Evolutionary conservation across 768 basidiomycete genomes (phyloP).

Genomic region (Tylopilus sp.): DNA sequence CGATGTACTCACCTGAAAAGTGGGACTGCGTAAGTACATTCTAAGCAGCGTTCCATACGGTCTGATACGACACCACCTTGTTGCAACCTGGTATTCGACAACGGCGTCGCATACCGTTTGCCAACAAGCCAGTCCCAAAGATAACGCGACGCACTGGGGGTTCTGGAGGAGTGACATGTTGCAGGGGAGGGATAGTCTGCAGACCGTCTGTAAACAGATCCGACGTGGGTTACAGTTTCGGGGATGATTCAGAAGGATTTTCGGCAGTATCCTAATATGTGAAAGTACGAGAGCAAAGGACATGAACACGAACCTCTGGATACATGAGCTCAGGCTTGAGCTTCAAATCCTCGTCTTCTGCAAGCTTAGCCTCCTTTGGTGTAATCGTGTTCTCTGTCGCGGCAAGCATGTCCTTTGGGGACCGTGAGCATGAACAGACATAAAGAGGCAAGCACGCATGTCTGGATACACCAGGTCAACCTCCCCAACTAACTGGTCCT

Average conservation of each 20-base stretch:
- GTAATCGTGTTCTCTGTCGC: not conserved
- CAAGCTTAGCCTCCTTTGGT: not conserved
- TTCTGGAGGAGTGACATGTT: not conserved
- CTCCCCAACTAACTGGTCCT: constrained; percentile 4
- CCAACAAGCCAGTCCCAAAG: not conserved
- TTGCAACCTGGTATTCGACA: no score
- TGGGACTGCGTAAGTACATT: constrained; percentile 20
- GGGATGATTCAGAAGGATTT: not conserved
- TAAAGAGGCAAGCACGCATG: constrained; percentile 4
- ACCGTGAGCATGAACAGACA: not conserved
- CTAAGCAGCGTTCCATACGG: constrained; percentile 17
- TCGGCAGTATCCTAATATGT: constrained; percentile 10
- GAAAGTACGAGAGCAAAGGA: not conserved
- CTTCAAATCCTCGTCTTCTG: constrained; percentile 4
- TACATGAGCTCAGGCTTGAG: constrained; percentile 18
- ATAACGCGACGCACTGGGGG: constrained; percentile 5
- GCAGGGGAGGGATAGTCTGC: constrained; percentile 2
- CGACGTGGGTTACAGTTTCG: not conserved
- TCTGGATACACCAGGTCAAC: constrained; percentile 24
- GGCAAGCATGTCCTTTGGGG: constrained; percentile 1
- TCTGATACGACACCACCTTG: not conserved
- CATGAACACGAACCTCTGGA: constrained; percentile 6
- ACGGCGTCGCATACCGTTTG: constrained; percentile 5
- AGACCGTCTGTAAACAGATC: not conserved
- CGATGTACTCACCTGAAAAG: constrained; percentile 29